Base-by-base conservation (phyloP, 1,284 basidiomycete genomes). In the Marasmius sp. region DNA sequence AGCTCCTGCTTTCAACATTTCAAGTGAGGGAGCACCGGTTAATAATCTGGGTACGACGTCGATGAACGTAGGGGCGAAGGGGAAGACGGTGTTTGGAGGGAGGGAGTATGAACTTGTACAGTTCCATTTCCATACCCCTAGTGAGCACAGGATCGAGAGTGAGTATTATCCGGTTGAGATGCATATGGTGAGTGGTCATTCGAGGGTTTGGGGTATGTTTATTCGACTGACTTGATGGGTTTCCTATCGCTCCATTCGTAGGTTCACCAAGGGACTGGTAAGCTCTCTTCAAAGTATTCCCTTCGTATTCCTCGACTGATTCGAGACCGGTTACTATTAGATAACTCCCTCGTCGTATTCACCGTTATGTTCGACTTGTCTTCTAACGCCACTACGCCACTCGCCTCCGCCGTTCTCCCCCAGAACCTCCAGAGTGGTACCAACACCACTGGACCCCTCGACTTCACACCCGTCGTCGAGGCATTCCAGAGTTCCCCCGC, bases 101-200 rank as follows among this genome's bases (percentile, higher is more conserved):
- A 61, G 57, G 37, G 36, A 45, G 37, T 63, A 34, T 48, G 14
- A 41, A 10, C 59, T 63, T 11, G 41, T n/a, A 34, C 62, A 63
- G 43, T 63, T 61, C 55, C 62, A 63, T 51, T 43, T 61, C 33
- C 62, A 63, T 20, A 63, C 62, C 10, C 62, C 62, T 0, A 57
- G 53, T 20, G 62, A 63, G 49, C 62, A 63, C 33, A 33, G 56
- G 5, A 57, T 63, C 6, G 20, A n/a, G 2, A 39, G 53, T 16
- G 62, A 63, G 59, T 63, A 61, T 38, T 63, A 34, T 47, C 59
- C 59, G 18, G 20, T 63, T 5, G 62, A 63, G 47, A 60, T 63
- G 48, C 62, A 62, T 36, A 59, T 62, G 61, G 61, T 62, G 33
- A 11, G 48, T 45, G 2, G 27, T 27, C 5, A 27, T 45, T 45